These are phyloP conservation scores for Rhodotorula paludigena DNA, from an alignment of 768 basidiomycete species.

Conservation along the genomic window DNA sequence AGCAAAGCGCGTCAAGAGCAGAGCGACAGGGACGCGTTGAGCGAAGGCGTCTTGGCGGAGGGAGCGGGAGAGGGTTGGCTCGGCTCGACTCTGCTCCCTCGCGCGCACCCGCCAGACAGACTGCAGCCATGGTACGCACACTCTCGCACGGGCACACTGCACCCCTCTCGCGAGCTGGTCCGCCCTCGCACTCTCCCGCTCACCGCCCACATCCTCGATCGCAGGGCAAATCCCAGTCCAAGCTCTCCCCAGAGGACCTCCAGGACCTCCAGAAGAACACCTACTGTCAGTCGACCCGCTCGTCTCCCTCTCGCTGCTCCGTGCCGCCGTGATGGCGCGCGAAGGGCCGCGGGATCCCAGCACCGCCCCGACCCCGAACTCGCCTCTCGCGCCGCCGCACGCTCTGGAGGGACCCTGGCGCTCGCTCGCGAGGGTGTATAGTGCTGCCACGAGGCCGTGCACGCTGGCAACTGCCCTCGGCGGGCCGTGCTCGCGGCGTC, in stretches of 20 bases:
- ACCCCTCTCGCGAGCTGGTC: not conserved
- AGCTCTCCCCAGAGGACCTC: slow-evolving; percentile 88
- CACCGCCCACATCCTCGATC: not conserved
- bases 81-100: not conserved
- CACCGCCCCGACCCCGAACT: slow-evolving; percentile 5
- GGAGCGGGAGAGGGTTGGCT: too few relatives aligned
- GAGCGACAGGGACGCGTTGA: too few relatives aligned
- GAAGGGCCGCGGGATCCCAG: not conserved
- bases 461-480: too few relatives aligned
- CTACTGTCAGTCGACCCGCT: slow-evolving; percentile 64
- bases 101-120: not conserved
- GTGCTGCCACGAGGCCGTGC: too few relatives aligned
- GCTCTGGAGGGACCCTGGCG: too few relatives aligned
- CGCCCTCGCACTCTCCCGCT: not conserved
- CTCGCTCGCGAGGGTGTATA: too few relatives aligned
- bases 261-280: slow-evolving; percentile 95
- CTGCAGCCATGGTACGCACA: not conserved
- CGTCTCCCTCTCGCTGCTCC: not conserved
- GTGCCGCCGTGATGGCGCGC: not conserved
- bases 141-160: not conserved
- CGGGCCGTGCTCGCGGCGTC: too few relatives aligned
- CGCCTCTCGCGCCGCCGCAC: too few relatives aligned
- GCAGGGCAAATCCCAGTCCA: slow-evolving; percentile 90
- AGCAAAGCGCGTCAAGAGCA: too few relatives aligned
- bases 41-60: too few relatives aligned